These are phyloP conservation scores for Pseudonitzschia pungens DNA, from an alignment of 108 stramenopile genomes.

Conservation along the genomic window DNA sequence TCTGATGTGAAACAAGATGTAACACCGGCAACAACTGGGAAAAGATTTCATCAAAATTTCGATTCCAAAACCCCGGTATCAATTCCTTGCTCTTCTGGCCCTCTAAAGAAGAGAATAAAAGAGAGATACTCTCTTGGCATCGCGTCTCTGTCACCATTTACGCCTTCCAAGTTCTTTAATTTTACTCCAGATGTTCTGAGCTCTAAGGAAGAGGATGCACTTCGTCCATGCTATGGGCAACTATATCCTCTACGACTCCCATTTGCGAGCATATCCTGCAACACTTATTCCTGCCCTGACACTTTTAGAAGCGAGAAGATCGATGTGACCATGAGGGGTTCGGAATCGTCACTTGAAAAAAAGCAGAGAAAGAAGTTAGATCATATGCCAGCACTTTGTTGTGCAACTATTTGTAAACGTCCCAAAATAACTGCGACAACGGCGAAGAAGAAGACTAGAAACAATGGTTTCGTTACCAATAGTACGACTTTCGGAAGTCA, in stretches of 20 bases:
- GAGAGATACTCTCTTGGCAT: neutral
- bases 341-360: neutral
- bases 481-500: neutral
- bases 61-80: neutral
- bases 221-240: neutral
- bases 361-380: neutral
- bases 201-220: neutral
- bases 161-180: constrained; percentile 1
- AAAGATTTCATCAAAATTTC: neutral
- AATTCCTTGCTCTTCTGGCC: neutral
- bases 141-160: constrained; percentile 5
- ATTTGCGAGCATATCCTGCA: neutral
- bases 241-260: constrained; percentile 2
- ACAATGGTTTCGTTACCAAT: neutral
- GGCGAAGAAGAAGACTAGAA: neutral
- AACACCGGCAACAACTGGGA: neutral
- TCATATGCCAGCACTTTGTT: too few species aligned
- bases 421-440: neutral
- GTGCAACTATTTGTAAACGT: neutral
- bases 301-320: neutral
- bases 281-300: neutral
- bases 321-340: neutral
- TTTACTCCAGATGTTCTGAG: neutral
- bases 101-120: constrained; percentile 10
- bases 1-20: too few species aligned